A percentile compares a stretch with the other conserved stretches of the same genome.
Conservation (phyloP, 805 yeast genomes). For the Wickerhamomyces chambardii region DNA sequence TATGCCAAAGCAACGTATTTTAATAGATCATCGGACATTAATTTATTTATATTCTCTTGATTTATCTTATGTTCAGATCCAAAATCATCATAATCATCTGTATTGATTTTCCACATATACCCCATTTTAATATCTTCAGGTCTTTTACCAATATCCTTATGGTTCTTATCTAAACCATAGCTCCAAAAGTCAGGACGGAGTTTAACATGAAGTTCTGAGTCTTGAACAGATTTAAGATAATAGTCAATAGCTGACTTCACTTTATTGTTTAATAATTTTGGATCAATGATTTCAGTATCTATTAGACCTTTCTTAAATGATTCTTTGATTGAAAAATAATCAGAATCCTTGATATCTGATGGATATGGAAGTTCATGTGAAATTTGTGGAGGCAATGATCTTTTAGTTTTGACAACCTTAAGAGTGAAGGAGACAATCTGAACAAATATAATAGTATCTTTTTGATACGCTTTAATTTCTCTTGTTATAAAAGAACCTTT, state of each 20-base stretch:
- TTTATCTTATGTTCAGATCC: not conserved
- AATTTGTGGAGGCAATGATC: not conserved
- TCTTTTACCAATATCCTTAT: constrained; percentile 5
- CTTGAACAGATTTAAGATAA: not conserved
- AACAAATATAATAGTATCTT: constrained; percentile 37
- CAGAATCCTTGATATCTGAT: constrained; percentile 3
- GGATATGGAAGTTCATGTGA: constrained; percentile 5
- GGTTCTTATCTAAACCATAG: constrained; percentile 8
- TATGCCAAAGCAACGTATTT: constrained; percentile 51
- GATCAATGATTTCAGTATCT: not conserved
- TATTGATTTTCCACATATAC: constrained; percentile 5
- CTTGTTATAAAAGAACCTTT: constrained; percentile 28
- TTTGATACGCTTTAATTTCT: constrained; percentile 47
- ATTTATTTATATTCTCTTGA: constrained; percentile 3
- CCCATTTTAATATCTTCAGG: constrained; percentile 13
- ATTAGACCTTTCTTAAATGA: not conserved
- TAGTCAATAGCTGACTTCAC: constrained; percentile 16
- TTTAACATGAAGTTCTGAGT: not conserved
- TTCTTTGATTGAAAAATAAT: not conserved
- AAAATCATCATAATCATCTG: not conserved
- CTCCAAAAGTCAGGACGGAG: constrained; percentile 26
- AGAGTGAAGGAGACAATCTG: constrained; percentile 31
- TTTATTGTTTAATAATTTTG: not conserved
- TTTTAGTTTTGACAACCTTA: constrained; percentile 3
- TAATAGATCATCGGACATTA: constrained; percentile 22